Evolutionary conservation across 164 flowering plant species (phyloP), one percentile per base, ranked within the genome.

Genomic region (Paratinospora sagittata): DNA sequence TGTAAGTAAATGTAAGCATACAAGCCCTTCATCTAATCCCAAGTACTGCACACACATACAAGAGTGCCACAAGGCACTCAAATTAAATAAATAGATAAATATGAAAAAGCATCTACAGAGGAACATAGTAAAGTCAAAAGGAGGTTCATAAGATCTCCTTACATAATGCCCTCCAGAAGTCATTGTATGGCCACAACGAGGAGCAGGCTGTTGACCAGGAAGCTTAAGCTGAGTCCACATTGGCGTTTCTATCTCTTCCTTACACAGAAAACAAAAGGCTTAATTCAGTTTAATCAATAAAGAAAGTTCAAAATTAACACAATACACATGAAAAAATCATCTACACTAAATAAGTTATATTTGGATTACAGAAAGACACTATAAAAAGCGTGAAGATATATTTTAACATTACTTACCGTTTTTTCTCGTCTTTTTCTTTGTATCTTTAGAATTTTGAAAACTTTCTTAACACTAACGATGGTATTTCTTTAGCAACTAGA

Each of bases 171-270:
- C 97, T 69, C 88, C 90, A 71, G 95, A 96, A 67, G 99, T 85
- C 69, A 90, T 67, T 23, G 95, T 90, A 78, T 96, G 99, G 47
- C 99, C 98, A 81, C 99, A 96, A 45, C 97, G 89, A 7, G 96
- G 79, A 71, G 98, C 82, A 78, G 99, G 99, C 77, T 93, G 85
- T 80, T 91, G 98, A 70, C 99, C 98, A 13, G 98, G 99, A 89
- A 96, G 97, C 90, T 90, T 96, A 81, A 96, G 79, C 71, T 90
- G 97, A 72, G 99, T 96, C 99, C 98, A 96, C 75, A 95, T 96
- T 72, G 99, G 98, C 55, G 86, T 73, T 85, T 96, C 98, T 85
- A 85, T 90, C 83, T 96, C 98, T 93, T 81, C 85, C 97, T 85
- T 92, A 87, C 94, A 85, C 87, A 87, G 86, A 39, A 81, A 81